Evolutionary conservation across 2,329 filamentous ascomycete species (phyloP).

Genomic region (Macroventuria anomochaeta): DNA sequence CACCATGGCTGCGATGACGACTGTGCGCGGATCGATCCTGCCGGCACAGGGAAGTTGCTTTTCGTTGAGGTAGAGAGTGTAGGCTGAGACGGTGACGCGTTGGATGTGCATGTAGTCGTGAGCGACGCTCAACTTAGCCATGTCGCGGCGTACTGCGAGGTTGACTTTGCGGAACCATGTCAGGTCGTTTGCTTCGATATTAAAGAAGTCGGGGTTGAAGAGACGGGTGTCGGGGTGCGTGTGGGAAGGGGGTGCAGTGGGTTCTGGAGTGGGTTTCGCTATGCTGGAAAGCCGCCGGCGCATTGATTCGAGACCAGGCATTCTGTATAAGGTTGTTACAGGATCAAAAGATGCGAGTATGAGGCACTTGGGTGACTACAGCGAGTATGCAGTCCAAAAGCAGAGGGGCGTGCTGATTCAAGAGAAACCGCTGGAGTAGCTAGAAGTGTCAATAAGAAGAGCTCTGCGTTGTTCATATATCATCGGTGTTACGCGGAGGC

Average conservation of each 20-base stretch:
- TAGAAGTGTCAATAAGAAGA: neutral
- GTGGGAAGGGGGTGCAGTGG: conserved; percentile 1
- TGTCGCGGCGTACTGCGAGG: conserved; percentile 22
- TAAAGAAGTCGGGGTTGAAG: conserved; percentile 23
- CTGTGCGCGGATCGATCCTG: conserved; percentile 58
- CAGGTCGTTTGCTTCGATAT: conserved; percentile 14
- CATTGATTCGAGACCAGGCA: conserved; percentile 19
- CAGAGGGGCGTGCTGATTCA: conserved; percentile 3
- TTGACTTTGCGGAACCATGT: conserved; percentile 41
- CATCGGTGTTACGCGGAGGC: neutral
- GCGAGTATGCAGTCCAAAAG: conserved; percentile 14
- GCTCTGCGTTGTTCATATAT: neutral
- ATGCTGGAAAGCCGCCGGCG: conserved; percentile 17
- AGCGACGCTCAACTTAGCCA: conserved; percentile 81
- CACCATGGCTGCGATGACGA: conserved; percentile 67
- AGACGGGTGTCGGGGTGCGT: conserved; percentile 4
- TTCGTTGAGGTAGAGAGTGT: conserved; percentile 64
- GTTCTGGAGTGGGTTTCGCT: neutral
- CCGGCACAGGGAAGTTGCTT: conserved; percentile 35
- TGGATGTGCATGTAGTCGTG: conserved; percentile 85
- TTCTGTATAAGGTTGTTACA: neutral
- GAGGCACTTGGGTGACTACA: too few species aligned
- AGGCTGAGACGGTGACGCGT: conserved; percentile 73
- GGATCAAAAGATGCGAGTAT: too few species aligned
- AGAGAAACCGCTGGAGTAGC: neutral